phyloP scores from a whole-genome alignment of 768 basidiomycete genomes.

The Naematelia aurantialba region DNA sequence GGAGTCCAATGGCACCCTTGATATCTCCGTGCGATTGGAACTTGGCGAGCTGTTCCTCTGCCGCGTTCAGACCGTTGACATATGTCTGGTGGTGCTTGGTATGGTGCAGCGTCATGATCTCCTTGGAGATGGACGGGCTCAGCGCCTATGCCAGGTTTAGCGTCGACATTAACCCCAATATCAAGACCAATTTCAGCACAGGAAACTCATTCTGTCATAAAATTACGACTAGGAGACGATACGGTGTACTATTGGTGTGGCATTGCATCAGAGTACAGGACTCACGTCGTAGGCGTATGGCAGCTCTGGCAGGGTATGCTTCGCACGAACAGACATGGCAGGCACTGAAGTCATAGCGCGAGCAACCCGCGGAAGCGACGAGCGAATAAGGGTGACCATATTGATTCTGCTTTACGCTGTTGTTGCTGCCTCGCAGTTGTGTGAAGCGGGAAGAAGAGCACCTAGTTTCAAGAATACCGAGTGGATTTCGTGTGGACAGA shows the following conservation, averaged over 20 bases:
- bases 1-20: conserved; percentile 79
- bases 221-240: neutral
- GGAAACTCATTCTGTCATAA: neutral
- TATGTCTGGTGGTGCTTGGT: conserved; percentile 94
- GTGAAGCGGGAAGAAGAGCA: too few species aligned
- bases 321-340: conserved; percentile 32
- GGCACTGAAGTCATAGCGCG: neutral
- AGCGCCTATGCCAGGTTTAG: conserved; percentile 54
- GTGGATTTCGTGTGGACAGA: neutral
- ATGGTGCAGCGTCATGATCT: conserved; percentile 96
- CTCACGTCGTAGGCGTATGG: conserved; percentile 72
- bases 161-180: too few species aligned
- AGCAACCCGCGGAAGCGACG: neutral
- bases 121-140: conserved; percentile 83
- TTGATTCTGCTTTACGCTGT: neutral
- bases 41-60: conserved; percentile 70
- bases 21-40: conserved; percentile 53
- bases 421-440: neutral
- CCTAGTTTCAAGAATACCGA: neutral
- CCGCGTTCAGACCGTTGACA: conserved; percentile 85
- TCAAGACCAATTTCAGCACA: neutral
- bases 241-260: neutral
- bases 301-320: conserved; percentile 72
- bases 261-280: too few species aligned
- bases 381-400: neutral